Base-by-base conservation (phyloP, 2,329 filamentous ascomycete species). In the Huntiella savannae region DNA sequence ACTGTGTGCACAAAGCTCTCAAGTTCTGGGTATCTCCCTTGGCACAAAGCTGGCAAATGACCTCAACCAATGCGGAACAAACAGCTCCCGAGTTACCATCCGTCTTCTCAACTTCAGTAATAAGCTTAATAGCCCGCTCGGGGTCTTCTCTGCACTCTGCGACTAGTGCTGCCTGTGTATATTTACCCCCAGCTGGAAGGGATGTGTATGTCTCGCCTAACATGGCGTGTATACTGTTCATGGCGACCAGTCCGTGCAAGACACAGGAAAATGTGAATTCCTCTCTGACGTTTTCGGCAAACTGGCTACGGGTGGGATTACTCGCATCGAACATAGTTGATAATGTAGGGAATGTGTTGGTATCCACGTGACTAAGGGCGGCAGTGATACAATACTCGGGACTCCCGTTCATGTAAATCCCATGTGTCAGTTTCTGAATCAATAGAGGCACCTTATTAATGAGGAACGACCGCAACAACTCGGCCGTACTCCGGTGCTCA, bases 231-330 rank as follows among this genome's bases (percentile, higher is more conserved):
- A 94, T 82, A 43, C 79, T 82, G 33, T 75, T 70, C 52, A 86
- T 77, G 0, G 78, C 74, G 17, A 96, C 77, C n/a, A 98, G 66
- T 1, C 78, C 77, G 59, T 96, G 87, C 35, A 95, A 69, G 46
- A 83, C 84, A 57, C 91, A 98, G 1, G 88, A 79, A 52, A 92
- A 91, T 36, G 93, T 73, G 53, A 96, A 96, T 51, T 95, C 72
- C 49, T 75, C 71, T 12, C 72, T 65, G 7, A 74, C 70, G 37
- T 67, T 73, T 48, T 76, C 71, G 0, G 72, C 74, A 48, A 73
- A 70, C 0, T 68, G 68, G 48, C 69, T 73, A 48, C 66, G 70
- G 49, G 65, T 70, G n/a, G 38, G 42, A 32, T 44, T 49, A 67
- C 62, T 81, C 16, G 65, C 67, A 46, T 71, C 69, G 53, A 75